phyloP scores from a whole-genome alignment of 306 rosid genomes.

The Cucurbita maxima region DNA sequence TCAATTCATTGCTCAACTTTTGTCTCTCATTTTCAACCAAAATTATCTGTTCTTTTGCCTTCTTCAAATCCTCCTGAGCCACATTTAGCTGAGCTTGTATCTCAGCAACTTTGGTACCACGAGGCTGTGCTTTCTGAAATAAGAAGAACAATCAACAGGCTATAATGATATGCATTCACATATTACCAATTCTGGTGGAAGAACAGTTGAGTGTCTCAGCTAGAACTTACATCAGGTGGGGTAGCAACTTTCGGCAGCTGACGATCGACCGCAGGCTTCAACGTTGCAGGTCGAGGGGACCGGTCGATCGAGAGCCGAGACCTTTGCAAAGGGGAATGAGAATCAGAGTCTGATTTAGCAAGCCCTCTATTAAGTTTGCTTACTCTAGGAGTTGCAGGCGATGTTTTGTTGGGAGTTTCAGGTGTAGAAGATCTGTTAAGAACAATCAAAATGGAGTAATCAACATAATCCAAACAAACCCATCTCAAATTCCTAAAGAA shows the following conservation, averaged over 20 bases:
- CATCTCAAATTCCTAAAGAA: conserved; percentile 1
- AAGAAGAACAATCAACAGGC: not conserved
- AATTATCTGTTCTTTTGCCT: conserved; percentile 64
- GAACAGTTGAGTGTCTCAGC: not conserved
- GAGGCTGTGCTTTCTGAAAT: conserved; percentile 53
- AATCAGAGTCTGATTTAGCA: conserved; percentile 55
- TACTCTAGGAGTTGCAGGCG: conserved; percentile 75
- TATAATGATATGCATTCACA: not conserved
- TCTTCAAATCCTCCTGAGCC: conserved; percentile 81
- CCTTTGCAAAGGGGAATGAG: conserved; percentile 61
- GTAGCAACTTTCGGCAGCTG: conserved; percentile 51
- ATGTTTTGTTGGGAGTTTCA: conserved; percentile 52
- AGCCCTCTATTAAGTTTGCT: conserved; percentile 50
- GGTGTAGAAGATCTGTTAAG: conserved; percentile 42
- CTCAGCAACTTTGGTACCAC: conserved; percentile 51
- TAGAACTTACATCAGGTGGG: conserved; percentile 65
- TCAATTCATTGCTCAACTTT: conserved; percentile 53
- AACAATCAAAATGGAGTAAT: conserved; percentile 3
- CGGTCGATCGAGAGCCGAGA: conserved; percentile 64
- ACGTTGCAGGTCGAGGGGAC: conserved; percentile 50
- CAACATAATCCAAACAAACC: conserved; percentile 10
- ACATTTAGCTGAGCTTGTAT: conserved; percentile 47
- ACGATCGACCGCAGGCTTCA: conserved; percentile 48
- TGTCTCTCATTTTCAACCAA: conserved; percentile 62
- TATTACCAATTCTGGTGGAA: not conserved